Evolutionary conservation across 208 protist genomes (phyloP), one percentile per base, ranked within the genome.

Genomic region (Trypanosoma melophagium): DNA sequence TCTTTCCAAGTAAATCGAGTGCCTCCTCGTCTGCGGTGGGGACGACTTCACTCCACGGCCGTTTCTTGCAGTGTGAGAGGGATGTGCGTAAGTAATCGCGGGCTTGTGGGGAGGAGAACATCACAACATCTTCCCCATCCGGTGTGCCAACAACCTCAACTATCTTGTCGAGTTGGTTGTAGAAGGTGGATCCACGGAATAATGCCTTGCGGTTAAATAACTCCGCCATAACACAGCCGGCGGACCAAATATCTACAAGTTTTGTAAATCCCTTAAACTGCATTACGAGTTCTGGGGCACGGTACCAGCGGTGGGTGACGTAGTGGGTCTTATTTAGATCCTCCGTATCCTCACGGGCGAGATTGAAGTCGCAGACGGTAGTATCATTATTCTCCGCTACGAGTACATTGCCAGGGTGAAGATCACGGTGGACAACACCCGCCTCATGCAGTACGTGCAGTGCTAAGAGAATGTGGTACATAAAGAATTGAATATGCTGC

Each of bases 211-310:
- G 84, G 74, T 95, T 95, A 74, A 92, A 96, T 47, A 96, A 80
- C 74, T 96, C 89, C 42, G 80, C 89, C 87, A 96, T 94, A 22
- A 96, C 87, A 66, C 92, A 96, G 40, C 92, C 92, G 1, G 89
- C 89, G 16, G 92, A 96, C 92, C 92, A 96, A 28, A 96, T 78
- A 50, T 96, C 92, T 16, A 96, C 87, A 28, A 91, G 67, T 71
- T 96, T 94, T 12, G 87, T 92, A 74, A 97, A 98, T 52, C 91
- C 81, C 61, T 92, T 97, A 65, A 89, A 97, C 65, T 98, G 96
- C 60, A 99, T 93, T 13, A 99, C 94, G 57, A 99, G 94, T 74
- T 99, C 97, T 16, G 98, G 98, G 7, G 98, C 98, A 40, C 98
- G 84, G 70, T 99, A 99, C 97, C 97, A 99, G 56, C 98, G 91